Percentiles rank a stretch among this genome's conserved stretches.
These are phyloP conservation scores for Xanthoparmelia taractica DNA, from an alignment of 495 filamentous ascomycete species.

Conservation along the genomic window DNA sequence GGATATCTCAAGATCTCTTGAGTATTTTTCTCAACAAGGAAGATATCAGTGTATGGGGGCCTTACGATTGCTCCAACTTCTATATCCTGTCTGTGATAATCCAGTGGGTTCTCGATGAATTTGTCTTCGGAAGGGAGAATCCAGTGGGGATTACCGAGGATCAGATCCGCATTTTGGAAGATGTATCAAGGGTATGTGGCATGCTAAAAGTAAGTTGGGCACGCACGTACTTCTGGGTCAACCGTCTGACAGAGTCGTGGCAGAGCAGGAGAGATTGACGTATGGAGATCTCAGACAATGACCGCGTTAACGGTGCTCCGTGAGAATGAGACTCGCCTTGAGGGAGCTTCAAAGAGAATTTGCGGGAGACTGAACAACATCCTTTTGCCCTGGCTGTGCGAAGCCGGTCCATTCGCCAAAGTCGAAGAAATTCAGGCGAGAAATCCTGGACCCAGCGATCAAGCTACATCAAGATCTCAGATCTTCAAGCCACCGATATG, in stretches of 20 bases:
- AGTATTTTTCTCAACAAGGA: background rate
- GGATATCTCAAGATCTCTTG: background rate
- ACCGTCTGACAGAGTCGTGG: background rate
- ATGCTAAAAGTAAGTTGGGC: background rate
- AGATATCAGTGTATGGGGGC: background rate
- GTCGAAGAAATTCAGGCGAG: background rate
- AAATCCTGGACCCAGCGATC: background rate
- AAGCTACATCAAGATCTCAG: background rate
- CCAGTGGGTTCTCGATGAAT: background rate
- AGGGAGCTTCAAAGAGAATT: background rate
- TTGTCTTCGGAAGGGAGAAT: background rate
- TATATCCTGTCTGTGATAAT: slow-evolving; percentile 8
- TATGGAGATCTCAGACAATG: slow-evolving; percentile 3
- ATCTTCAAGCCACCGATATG: background rate
- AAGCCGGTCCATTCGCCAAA: background rate
- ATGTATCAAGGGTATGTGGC: background rate
- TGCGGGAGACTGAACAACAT: too few species aligned
- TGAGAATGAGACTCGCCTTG: background rate
- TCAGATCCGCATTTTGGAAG: background rate
- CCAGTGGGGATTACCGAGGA: background rate
- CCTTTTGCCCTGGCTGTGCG: background rate
- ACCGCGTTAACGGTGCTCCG: background rate
- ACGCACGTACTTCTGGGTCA: too few species aligned
- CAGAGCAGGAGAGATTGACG: background rate
- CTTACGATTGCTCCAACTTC: slow-evolving; percentile 1